phyloP scores from a whole-genome alignment of 2,329 filamentous ascomycete genomes.

The Byssothecium circinans region DNA sequence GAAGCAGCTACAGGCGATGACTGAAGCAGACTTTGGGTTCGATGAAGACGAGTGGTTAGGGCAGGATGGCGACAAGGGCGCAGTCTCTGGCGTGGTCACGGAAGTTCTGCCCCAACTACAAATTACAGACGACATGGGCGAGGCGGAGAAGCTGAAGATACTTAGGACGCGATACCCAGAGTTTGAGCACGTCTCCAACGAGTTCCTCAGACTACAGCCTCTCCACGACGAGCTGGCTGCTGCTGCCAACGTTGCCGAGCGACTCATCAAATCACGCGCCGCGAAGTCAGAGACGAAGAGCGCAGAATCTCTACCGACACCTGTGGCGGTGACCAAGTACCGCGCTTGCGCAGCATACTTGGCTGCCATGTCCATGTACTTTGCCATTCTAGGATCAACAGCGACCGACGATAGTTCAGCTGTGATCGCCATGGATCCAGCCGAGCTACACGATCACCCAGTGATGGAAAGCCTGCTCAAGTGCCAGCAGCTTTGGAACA shows the following conservation, averaged over 20 bases:
- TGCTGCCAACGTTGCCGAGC: conserved; percentile 61
- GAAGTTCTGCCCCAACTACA: conserved; percentile 84
- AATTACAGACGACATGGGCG: conserved; percentile 75
- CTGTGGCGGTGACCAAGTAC: conserved; percentile 63
- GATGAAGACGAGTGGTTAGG: conserved; percentile 85
- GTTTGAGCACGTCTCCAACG: conserved; percentile 81
- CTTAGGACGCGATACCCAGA: conserved; percentile 85
- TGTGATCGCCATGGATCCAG: conserved; percentile 67
- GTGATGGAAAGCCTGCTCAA: conserved; percentile 84
- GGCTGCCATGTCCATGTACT: conserved; percentile 87
- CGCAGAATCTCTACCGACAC: conserved; percentile 16
- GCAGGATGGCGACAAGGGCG: conserved; percentile 51
- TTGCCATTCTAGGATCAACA: conserved; percentile 85
- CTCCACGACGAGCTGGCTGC: conserved; percentile 61
- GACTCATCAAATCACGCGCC: conserved; percentile 34
- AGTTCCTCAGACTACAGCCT: conserved; percentile 71
- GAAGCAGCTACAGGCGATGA: conserved; percentile 87
- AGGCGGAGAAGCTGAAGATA: conserved; percentile 73
- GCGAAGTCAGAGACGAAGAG: conserved; percentile 24
- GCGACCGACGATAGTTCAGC: conserved; percentile 57
- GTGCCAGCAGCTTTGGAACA: conserved; percentile 79
- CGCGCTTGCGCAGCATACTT: conserved; percentile 84
- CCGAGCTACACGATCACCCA: conserved; percentile 83
- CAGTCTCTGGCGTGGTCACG: conserved; percentile 62
- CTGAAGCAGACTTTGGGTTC: conserved; percentile 89